Base-by-base conservation (phyloP, 1,284 basidiomycete genomes). In the Marasmius fiardii region DNA sequence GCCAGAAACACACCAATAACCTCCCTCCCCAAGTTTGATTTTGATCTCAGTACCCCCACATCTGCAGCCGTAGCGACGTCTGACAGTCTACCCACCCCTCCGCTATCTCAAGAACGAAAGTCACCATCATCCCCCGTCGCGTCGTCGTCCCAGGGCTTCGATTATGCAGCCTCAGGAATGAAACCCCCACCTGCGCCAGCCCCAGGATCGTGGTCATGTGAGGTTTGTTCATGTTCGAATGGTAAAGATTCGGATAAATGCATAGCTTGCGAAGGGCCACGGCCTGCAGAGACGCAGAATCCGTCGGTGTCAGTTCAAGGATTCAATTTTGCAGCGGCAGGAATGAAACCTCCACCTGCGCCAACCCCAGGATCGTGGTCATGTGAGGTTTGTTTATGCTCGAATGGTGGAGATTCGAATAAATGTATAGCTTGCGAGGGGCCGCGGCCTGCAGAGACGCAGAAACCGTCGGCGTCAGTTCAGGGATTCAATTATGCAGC, bases 341-440 rank as follows among this genome's bases (percentile, higher is more conserved):
- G 75, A 3, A 53, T 69, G 49, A 75, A 74, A 56, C 41, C 56
- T 12, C 54, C 49, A 21, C 23, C 34, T n/a, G 21, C 43, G 41
- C 56, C 59, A 8, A 20, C 52, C n/a, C 64, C 31, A n/a, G 68
- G 63, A 11, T 61, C 61, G 21, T 84, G 81, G 82, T 72, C 58
- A 6, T 83, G 81, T 60, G 64, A 64, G 1, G 56, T 63, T 5
- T 83, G 81, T 49, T 67, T 65, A 65, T 59, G 81, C 48, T 61
- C 71, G 55, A 81, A 79, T 58, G 66, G 74, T 14, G 64, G 61
- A 7, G 74, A 71, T 1, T 70, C 60, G 52, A 70, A 71, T 41
- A 76, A 81, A 65, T 83, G 81, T 59, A 68, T 66, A 3, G 58
- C 77, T 35, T 83, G 81, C 53, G 81, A 81, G 35, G 60, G 69